A percentile compares a stretch with the other conserved stretches of the same genome.
These are phyloP conservation scores for Xerophyta viscosa DNA, from an alignment of 106 monocot genomes.

Conservation along the genomic window DNA sequence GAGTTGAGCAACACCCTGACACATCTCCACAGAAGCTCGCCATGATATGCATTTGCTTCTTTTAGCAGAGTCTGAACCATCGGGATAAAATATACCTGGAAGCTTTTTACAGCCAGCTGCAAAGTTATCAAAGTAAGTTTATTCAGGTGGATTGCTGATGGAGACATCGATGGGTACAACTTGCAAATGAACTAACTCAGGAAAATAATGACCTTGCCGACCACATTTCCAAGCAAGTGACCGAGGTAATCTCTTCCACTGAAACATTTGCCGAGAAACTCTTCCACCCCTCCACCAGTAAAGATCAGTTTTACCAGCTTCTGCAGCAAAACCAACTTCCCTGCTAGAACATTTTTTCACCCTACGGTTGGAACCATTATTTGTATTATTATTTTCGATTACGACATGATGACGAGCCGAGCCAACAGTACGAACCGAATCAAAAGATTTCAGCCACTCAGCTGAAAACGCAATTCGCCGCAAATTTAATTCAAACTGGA, in stretches of 20 bases:
- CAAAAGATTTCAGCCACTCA: slow-evolving; percentile 76
- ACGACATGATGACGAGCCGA: slow-evolving; percentile 42
- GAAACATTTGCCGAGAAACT: slow-evolving; percentile 72
- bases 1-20: slow-evolving; percentile 54
- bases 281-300: slow-evolving; percentile 97
- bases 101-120: slow-evolving; percentile 87
- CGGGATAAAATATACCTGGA: slow-evolving; percentile 59
- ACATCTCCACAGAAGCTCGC: slow-evolving; percentile 89
- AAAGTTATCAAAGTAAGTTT: slow-evolving; percentile 15
- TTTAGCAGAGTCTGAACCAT: slow-evolving; percentile 67
- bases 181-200: background rate
- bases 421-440: slow-evolving; percentile 50
- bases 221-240: slow-evolving; percentile 50
- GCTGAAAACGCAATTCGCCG: slow-evolving; percentile 63
- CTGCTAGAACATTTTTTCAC: slow-evolving; percentile 25
- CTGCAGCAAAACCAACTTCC: slow-evolving; percentile 10
- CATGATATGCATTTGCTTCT: slow-evolving; percentile 79
- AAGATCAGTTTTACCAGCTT: slow-evolving; percentile 25
- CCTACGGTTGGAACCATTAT: too few species aligned
- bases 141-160: background rate
- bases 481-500: slow-evolving; percentile 84
- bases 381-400: slow-evolving; percentile 30
- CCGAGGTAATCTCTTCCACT: slow-evolving; percentile 76
- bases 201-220: slow-evolving; percentile 68
- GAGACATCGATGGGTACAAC: background rate